Evolutionary conservation across 305 asterid genomes (phyloP).

Genomic region (Nicotiana rustica): DNA sequence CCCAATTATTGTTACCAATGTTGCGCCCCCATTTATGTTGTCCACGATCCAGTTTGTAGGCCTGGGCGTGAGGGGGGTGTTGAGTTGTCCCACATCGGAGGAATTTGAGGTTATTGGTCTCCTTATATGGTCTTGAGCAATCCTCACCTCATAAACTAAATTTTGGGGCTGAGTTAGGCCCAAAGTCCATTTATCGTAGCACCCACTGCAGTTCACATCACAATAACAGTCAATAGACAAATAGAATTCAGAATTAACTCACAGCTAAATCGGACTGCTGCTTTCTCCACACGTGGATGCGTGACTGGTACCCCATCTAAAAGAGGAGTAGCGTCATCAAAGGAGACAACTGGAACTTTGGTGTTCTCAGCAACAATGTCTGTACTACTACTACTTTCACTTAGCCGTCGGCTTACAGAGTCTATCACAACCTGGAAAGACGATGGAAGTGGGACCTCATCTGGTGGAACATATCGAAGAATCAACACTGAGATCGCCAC

Average conservation of each 20-base stretch:
- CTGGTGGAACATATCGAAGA: slow-evolving; percentile 92
- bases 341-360: slow-evolving; percentile 37
- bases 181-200: too few species aligned
- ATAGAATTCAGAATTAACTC: slow-evolving; percentile 44
- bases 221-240: background rate
- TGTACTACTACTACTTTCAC: slow-evolving; percentile 44
- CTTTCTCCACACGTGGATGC: slow-evolving; percentile 61
- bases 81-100: too few species aligned
- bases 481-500: slow-evolving; percentile 89
- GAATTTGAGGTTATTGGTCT: too few species aligned
- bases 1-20: too few species aligned
- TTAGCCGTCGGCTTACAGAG: slow-evolving; percentile 61
- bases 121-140: too few species aligned
- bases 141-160: too few species aligned
- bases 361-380: slow-evolving; percentile 47
- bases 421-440: slow-evolving; percentile 83
- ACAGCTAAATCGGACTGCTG: slow-evolving; percentile 56
- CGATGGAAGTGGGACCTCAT: slow-evolving; percentile 85
- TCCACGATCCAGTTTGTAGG: too few species aligned
- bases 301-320: slow-evolving; percentile 44
- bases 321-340: slow-evolving; percentile 51
- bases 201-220: background rate
- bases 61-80: too few species aligned
- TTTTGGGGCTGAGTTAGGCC: too few species aligned
- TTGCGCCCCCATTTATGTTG: too few species aligned